Evolutionary conservation across 331 rosid genomes (phyloP).

Genomic region (Dryas integrifolia): DNA sequence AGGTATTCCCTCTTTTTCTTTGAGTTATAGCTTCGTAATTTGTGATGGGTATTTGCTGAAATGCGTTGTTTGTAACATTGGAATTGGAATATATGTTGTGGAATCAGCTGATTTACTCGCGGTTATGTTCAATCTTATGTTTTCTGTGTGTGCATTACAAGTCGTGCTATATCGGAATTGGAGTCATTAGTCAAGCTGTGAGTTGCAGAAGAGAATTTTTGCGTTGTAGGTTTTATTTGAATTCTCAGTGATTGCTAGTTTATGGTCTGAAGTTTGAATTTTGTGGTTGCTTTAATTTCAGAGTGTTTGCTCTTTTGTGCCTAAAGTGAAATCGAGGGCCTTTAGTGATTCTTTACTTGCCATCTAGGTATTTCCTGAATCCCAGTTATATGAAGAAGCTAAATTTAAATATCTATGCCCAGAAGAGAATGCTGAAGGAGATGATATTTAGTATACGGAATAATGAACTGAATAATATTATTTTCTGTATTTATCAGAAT

Average conservation of each 20-base stretch:
- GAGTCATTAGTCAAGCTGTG: not conserved
- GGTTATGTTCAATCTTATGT: not conserved
- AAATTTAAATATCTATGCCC: not conserved
- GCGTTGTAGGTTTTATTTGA: not conserved
- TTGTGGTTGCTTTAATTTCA: not conserved
- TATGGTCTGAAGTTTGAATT: not conserved
- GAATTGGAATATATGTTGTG: not conserved
- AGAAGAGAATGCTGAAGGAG: not conserved
- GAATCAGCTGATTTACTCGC: not conserved
- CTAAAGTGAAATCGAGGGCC: not conserved
- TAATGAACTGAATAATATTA: not conserved
- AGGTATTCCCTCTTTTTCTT: conserved; percentile 41
- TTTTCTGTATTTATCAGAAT: not conserved
- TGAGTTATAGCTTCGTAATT: not conserved
- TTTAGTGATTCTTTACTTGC: not conserved
- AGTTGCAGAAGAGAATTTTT: not conserved
- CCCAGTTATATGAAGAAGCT: not conserved
- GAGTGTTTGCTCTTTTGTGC: not conserved
- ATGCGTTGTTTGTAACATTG: conserved; percentile 6
- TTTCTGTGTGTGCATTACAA: not conserved
- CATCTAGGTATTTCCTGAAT: not conserved
- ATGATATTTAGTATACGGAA: not conserved
- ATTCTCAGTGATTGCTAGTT: not conserved
- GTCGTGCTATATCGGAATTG: not conserved
- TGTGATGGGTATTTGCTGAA: conserved; percentile 3